Conservation (phyloP, 1,139 yeast species). For the Geotrichum fermentans region DNA sequence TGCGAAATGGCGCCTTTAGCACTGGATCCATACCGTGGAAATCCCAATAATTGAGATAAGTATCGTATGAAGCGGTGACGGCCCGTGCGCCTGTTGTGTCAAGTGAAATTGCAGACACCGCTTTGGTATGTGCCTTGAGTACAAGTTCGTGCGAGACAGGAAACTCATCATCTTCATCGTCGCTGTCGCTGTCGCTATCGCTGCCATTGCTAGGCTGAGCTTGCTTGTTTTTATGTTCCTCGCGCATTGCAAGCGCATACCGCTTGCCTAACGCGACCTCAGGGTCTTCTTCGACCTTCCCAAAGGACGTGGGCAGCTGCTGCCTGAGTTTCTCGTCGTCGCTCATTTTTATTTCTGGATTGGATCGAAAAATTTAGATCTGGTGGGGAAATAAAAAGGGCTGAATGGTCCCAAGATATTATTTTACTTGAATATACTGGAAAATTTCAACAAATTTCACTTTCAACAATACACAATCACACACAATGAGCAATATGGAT, state of each 20-base stretch:
- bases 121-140: conserved; percentile 31
- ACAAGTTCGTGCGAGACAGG: conserved; percentile 37
- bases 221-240: conserved; percentile 11
- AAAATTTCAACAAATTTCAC: no score
- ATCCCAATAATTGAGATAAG: conserved; percentile 35
- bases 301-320: conserved; percentile 17
- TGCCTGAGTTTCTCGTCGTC: conserved; percentile 2
- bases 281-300: conserved; percentile 9
- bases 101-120: conserved; percentile 31
- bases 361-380: background rate
- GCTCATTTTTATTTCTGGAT: conserved; percentile 1
- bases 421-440: background rate
- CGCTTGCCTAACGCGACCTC: conserved; percentile 6
- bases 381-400: background rate
- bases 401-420: background rate
- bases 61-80: conserved; percentile 34
- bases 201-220: background rate
- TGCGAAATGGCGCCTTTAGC: conserved; percentile 30
- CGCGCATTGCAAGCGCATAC: conserved; percentile 13
- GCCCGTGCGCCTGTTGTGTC: conserved; percentile 36
- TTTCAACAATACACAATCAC: background rate
- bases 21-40: conserved; percentile 36
- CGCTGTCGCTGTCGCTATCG: conserved; percentile 11
- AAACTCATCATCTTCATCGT: conserved; percentile 28
- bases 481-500: conserved; percentile 32